phyloP scores from a whole-genome alignment of 169 alveolate species.

The Plasmodium yoelii region DNA sequence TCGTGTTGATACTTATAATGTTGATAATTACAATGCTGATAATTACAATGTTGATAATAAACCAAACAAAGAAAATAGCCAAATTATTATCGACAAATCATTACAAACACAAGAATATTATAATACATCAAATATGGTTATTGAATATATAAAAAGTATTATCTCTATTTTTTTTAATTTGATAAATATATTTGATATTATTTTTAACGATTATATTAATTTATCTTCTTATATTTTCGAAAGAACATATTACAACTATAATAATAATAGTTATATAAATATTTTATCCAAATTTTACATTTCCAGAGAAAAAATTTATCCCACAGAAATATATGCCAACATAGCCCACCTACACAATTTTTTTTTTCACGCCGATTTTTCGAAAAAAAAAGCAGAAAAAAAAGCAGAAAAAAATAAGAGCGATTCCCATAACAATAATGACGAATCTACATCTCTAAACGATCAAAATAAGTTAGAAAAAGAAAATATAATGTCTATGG shows the following conservation, averaged over 20 bases:
- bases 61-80: not conserved
- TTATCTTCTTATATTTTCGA: slow-evolving; percentile 45
- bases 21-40: too few species aligned
- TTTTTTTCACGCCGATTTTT: slow-evolving; percentile 9
- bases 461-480: too few species aligned
- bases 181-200: slow-evolving; percentile 24
- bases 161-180: slow-evolving; percentile 15
- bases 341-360: slow-evolving; percentile 30
- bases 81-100: slow-evolving; percentile 5
- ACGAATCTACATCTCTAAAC: too few species aligned
- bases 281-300: slow-evolving; percentile 11
- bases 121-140: slow-evolving; percentile 16
- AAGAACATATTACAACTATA: slow-evolving; percentile 20
- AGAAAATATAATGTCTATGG: too few species aligned
- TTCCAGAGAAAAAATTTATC: slow-evolving; percentile 10
- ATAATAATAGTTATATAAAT: slow-evolving; percentile 8
- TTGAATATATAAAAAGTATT: slow-evolving; percentile 23
- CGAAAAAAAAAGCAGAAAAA: not conserved
- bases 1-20: too few species aligned
- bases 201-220: slow-evolving; percentile 7
- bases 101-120: slow-evolving; percentile 29
- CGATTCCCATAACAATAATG: too few species aligned
- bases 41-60: too few species aligned
- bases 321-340: slow-evolving; percentile 7
- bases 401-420: slow-evolving; percentile 3